phyloP scores from a whole-genome alignment of 345 rosid genomes.

The Abelmoschus esculentus region DNA sequence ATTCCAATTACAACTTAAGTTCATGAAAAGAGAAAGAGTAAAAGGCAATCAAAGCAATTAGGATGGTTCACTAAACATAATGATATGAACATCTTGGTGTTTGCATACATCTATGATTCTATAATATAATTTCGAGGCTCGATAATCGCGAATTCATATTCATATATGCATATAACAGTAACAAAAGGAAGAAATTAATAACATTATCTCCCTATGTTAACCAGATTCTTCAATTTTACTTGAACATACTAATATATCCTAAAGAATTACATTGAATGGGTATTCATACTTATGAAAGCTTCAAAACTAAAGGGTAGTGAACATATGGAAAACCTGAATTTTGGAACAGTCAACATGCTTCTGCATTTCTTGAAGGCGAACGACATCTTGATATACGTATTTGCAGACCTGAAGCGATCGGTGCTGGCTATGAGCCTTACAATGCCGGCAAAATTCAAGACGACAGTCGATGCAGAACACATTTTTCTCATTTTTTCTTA shows the following conservation, averaged over 20 bases:
- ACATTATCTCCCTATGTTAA: not conserved
- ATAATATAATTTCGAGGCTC: not conserved
- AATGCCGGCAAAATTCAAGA: conserved; percentile 55
- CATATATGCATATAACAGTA: not conserved
- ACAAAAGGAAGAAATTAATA: not conserved
- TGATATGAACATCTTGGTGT: not conserved
- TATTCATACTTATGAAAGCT: not conserved
- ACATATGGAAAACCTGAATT: conserved; percentile 59
- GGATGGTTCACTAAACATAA: conserved; percentile 4
- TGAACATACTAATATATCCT: not conserved
- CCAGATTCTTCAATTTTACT: no score
- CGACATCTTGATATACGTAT: conserved; percentile 82
- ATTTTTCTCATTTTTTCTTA: conserved; percentile 64
- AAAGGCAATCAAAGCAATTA: conserved; percentile 4
- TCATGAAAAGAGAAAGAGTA: not conserved
- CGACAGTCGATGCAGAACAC: conserved; percentile 75
- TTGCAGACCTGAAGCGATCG: conserved; percentile 82
- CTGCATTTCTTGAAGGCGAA: conserved; percentile 72
- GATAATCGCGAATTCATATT: not conserved
- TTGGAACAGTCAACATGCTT: conserved; percentile 67
- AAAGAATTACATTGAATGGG: not conserved
- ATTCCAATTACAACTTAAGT: not conserved
- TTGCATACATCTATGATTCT: not conserved
- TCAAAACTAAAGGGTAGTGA: not conserved
- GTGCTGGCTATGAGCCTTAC: conserved; percentile 49